Conservation (phyloP, 2,329 filamentous ascomycete species). For the Cladorrhinum sp. region DNA sequence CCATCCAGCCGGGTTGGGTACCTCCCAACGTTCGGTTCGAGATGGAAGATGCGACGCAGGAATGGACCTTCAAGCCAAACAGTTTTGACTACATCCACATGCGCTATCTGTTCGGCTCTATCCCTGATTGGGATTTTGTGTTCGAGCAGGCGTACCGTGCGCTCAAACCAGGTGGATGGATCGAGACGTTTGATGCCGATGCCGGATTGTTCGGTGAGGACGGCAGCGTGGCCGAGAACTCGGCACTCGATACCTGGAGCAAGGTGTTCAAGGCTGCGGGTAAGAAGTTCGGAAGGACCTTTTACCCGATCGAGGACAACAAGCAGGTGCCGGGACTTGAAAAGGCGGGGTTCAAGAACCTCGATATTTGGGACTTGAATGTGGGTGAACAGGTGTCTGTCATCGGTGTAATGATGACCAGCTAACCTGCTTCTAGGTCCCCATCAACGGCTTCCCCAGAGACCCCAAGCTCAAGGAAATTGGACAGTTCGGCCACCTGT, state of each 20-base stretch:
- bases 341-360: slow-evolving; percentile 21
- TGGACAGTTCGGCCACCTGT: slow-evolving; percentile 20
- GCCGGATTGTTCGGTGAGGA: slow-evolving; percentile 28
- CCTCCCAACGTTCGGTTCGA: slow-evolving; percentile 52
- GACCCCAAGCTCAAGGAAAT: slow-evolving; percentile 31
- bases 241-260: slow-evolving; percentile 27
- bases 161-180: slow-evolving; percentile 49
- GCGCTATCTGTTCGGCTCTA: slow-evolving; percentile 30
- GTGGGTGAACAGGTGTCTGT: no score
- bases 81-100: slow-evolving; percentile 35
- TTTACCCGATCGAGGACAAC: slow-evolving; percentile 16
- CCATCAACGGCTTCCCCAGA: slow-evolving; percentile 36
- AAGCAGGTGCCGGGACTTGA: slow-evolving; percentile 10
- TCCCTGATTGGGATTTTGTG: slow-evolving; percentile 31
- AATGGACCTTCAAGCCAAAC: slow-evolving; percentile 26
- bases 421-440: slow-evolving; percentile 19
- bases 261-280: slow-evolving; percentile 22
- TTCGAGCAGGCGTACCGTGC: slow-evolving; percentile 43
- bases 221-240: slow-evolving; percentile 23
- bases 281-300: slow-evolving; percentile 17
- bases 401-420: no score
- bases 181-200: slow-evolving; percentile 28
- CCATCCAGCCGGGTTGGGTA: slow-evolving; percentile 56
- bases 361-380: slow-evolving; percentile 20
- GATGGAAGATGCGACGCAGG: slow-evolving; percentile 28